phyloP scores from a whole-genome alignment of 106 monocot genomes.

The Dendrobium officinale region DNA sequence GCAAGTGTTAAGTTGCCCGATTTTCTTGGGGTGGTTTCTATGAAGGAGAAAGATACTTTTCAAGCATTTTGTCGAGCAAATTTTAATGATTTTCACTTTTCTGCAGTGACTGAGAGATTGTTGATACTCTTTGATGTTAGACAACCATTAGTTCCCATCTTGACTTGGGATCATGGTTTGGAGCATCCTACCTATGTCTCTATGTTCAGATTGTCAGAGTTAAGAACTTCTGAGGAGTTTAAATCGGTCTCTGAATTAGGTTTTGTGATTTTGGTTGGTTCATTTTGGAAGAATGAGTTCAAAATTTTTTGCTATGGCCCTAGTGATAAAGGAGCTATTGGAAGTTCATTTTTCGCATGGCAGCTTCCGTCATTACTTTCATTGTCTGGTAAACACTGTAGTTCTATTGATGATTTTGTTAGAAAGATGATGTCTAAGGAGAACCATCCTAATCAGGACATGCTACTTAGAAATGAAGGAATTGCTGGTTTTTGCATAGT shows the following conservation, averaged over 20 bases:
- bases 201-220: slow-evolving; percentile 40
- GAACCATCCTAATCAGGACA: neutral
- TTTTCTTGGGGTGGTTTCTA: slow-evolving; percentile 4
- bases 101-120: slow-evolving; percentile 25
- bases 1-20: slow-evolving; percentile 14
- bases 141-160: slow-evolving; percentile 36
- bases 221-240: slow-evolving; percentile 39
- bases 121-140: slow-evolving; percentile 42
- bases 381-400: slow-evolving; percentile 28
- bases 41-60: slow-evolving; percentile 19
- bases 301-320: slow-evolving; percentile 66
- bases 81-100: slow-evolving; percentile 29
- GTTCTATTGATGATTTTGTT: slow-evolving; percentile 19
- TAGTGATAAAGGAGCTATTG: slow-evolving; percentile 7
- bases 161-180: slow-evolving; percentile 55
- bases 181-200: slow-evolving; percentile 28
- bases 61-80: slow-evolving; percentile 28
- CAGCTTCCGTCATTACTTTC: slow-evolving; percentile 63
- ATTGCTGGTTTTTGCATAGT: slow-evolving; percentile 57
- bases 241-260: slow-evolving; percentile 36
- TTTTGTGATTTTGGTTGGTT: slow-evolving; percentile 66
- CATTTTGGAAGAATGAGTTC: slow-evolving; percentile 56
- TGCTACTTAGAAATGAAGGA: slow-evolving; percentile 24
- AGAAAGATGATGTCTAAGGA: slow-evolving; percentile 24
- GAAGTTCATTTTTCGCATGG: slow-evolving; percentile 51